phyloP scores from a whole-genome alignment of 1,139 yeast species.

The Hansenula anomala region DNA sequence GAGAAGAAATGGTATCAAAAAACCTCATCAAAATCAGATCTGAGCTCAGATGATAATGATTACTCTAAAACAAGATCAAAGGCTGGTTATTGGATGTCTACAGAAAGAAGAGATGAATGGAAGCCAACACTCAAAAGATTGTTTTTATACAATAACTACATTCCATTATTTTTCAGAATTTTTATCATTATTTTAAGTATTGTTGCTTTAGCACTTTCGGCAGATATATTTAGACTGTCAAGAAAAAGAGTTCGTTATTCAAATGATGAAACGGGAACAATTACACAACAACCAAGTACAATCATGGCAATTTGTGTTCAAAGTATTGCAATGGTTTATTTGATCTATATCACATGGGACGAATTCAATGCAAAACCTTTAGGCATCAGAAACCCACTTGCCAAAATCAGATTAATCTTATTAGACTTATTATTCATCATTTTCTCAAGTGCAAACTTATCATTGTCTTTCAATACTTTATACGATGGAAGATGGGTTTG shows the following conservation, averaged over 20 bases:
- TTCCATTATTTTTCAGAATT: constrained; percentile 73
- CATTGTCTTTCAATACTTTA: constrained; percentile 80
- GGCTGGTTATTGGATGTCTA: constrained; percentile 67
- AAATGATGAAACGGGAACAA: constrained; percentile 27
- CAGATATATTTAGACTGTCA: constrained; percentile 54
- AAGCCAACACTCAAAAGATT: constrained; percentile 55
- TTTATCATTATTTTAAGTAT: constrained; percentile 58
- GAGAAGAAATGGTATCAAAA: constrained; percentile 25
- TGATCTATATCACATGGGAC: constrained; percentile 79
- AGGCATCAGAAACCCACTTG: constrained; percentile 80
- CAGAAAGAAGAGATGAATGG: constrained; percentile 60
- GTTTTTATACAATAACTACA: constrained; percentile 69
- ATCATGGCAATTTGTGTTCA: constrained; percentile 90
- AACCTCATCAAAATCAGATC: constrained; percentile 6
- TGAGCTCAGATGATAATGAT: constrained; percentile 17
- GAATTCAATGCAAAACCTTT: constrained; percentile 90
- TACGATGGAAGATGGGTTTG: constrained; percentile 87
- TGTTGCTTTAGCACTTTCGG: constrained; percentile 64
- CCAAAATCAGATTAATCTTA: constrained; percentile 71
- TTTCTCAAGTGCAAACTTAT: constrained; percentile 86
- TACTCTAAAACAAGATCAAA: constrained; percentile 40
- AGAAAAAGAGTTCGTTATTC: constrained; percentile 17
- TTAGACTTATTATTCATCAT: constrained; percentile 83
- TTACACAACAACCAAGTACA: constrained; percentile 82
- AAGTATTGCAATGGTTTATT: constrained; percentile 69